A percentile compares a stretch with the other conserved stretches of the same genome.
Conservation (phyloP, 495 filamentous ascomycete genomes). For the Wilcoxina mikolae region DNA sequence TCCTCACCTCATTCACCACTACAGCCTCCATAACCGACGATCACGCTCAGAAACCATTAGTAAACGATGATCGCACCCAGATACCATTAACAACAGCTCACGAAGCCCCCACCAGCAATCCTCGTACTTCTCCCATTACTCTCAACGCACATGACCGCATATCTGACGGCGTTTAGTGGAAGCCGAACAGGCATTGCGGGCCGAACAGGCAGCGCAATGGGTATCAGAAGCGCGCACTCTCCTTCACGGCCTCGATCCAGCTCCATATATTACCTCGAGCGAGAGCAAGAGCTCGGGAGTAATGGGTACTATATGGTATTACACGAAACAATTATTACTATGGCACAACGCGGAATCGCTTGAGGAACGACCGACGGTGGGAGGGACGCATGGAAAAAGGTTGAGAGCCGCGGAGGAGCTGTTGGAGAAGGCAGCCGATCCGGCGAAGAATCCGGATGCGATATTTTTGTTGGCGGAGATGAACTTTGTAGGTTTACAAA, state of each 20-base stretch:
- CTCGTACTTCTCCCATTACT: not conserved
- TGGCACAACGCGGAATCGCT: conserved; percentile 14
- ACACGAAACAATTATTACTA: conserved; percentile 3
- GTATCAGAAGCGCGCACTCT: not conserved
- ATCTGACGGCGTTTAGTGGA: no score
- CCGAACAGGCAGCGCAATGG: not conserved
- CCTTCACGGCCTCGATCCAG: not conserved
- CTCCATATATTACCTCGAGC: not conserved
- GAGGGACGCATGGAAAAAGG: conserved; percentile 16
- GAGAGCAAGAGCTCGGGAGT: not conserved
- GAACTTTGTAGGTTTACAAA: conserved; percentile 46
- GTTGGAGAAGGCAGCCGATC: conserved; percentile 56
- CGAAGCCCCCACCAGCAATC: not conserved
- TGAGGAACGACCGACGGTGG: conserved; percentile 8
- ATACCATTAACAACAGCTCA: not conserved
- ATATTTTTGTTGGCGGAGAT: conserved; percentile 83
- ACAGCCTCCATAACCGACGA: not conserved
- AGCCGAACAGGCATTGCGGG: no score
- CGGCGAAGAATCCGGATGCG: conserved; percentile 73
- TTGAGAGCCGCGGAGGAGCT: conserved; percentile 46
- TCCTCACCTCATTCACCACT: not conserved
- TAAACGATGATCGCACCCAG: not conserved
- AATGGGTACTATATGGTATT: not conserved
- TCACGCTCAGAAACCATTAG: not conserved
- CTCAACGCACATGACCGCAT: no score